These are phyloP conservation scores for Kodamaea kakaduensis DNA, from an alignment of 805 yeast species.

Conservation along the genomic window DNA sequence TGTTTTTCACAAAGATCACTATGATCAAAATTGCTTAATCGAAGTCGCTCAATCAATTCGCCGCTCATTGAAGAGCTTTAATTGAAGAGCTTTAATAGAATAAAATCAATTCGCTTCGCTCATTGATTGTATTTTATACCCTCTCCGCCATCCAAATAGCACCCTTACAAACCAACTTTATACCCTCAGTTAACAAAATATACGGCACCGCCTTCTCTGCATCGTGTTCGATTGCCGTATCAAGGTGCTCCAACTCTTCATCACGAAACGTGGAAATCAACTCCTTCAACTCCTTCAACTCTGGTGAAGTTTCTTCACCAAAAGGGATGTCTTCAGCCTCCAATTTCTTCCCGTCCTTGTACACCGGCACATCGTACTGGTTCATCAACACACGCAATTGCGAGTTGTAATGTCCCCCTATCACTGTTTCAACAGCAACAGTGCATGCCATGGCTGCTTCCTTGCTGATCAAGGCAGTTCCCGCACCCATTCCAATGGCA, in stretches of 20 bases:
- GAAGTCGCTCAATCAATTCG: too few relatives aligned
- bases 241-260: constrained; percentile 91
- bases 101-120: too few relatives aligned
- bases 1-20: too few relatives aligned
- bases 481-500: constrained; percentile 80
- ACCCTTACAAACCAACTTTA: constrained; percentile 75
- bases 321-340: constrained; percentile 19
- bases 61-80: too few relatives aligned
- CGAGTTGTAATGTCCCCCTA: constrained; percentile 91
- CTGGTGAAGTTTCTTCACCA: constrained; percentile 43
- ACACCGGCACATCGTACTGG: constrained; percentile 50
- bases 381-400: constrained; percentile 76
- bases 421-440: constrained; percentile 97
- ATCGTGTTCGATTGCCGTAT: constrained; percentile 89
- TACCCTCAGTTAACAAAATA: constrained; percentile 79
- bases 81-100: too few relatives aligned
- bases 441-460: constrained; percentile 99
- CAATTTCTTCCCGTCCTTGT: constrained; percentile 28
- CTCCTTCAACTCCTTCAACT: constrained; percentile 52
- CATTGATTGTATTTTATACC: constrained; percentile 44
- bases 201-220: constrained; percentile 93
- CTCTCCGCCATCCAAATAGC: constrained; percentile 93
- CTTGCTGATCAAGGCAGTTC: constrained; percentile 80
- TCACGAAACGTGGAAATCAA: constrained; percentile 78
- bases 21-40: too few relatives aligned